Percentiles rank a stretch among this genome's conserved stretches.
These are phyloP conservation scores for Fusarium irregulare DNA, from an alignment of 2,329 filamentous ascomycete species.

Conservation along the genomic window DNA sequence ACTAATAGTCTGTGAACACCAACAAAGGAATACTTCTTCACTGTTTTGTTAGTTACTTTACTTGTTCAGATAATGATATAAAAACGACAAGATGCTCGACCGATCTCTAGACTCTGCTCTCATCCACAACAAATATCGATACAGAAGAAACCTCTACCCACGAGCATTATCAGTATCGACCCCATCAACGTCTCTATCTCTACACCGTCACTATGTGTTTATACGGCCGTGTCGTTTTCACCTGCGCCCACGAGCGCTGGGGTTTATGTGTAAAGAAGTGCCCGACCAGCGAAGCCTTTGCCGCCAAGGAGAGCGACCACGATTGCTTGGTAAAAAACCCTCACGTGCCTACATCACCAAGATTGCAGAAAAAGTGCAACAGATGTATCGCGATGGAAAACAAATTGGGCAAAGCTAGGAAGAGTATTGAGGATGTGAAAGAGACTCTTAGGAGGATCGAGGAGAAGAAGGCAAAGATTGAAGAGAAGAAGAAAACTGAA, in stretches of 20 bases:
- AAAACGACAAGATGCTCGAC: conserved; percentile 3
- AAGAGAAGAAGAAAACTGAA: background rate
- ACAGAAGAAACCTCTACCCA: background rate
- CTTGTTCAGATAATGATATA: conserved; percentile 11
- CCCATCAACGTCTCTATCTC: background rate
- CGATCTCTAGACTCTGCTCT: background rate
- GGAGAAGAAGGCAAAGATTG: background rate
- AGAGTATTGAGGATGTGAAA: conserved; percentile 22
- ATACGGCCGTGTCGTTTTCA: conserved; percentile 43
- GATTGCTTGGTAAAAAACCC: conserved; percentile 38
- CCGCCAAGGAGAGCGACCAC: background rate
- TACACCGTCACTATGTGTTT: conserved; percentile 44
- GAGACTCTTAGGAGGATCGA: conserved; percentile 6
- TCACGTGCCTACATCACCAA: conserved; percentile 41
- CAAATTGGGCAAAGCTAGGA: conserved; percentile 27
- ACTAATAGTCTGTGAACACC: background rate
- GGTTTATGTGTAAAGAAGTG: conserved; percentile 43
- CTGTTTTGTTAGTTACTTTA: background rate
- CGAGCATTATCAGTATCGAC: background rate
- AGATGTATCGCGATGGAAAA: conserved; percentile 38
- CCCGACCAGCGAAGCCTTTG: conserved; percentile 27
- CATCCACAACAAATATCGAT: background rate
- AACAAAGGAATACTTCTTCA: background rate
- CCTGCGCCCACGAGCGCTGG: conserved; percentile 46
- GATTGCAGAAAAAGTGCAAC: conserved; percentile 38